Evolutionary conservation across 805 yeast species (phyloP), one percentile per base, ranked within the genome.

Genomic region (Priceomyces haplophilus): DNA sequence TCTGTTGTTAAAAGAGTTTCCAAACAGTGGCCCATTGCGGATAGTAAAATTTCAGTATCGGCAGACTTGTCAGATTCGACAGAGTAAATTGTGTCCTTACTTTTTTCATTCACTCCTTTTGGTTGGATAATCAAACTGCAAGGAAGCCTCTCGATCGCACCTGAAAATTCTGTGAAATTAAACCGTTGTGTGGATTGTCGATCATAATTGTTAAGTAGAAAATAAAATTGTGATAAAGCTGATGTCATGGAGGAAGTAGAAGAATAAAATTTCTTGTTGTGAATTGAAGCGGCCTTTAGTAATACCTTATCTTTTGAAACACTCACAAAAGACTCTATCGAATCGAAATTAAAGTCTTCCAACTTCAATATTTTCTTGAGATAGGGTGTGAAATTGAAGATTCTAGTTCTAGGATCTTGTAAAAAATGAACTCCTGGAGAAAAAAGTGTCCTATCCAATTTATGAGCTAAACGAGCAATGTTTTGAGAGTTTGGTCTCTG

Each of bases 161-260:
- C 40, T 58, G 60, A 11, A 75, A 68, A 56, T 69, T 75, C n/a
- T 72, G 78, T 59, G 34, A 62, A 63, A 17, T 54, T 50, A 40
- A 67, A 66, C 27, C 73, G 51, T 10, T 50, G 41, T 11, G 46
- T 47, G 1, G 52, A 41, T 7, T 37, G 35, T 2, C 50, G 46
- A 17, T 50, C 40, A 47, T 66, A 69, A 43, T 67, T 71, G 52
- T 83, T 80, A 31, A 93, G 56, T 7, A 87, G 64, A 45, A 72
- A 73, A 62, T 93, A 97, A 45, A 91, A 67, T 38, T 89, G 95
- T 3, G 82, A 71, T 35, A 91, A 70, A 0, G 82, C 64, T 1
- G 82, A 73, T 0, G 98, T 90, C 86, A 91, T 76, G 1, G 96
- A 85, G 15, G 95, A 85, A 0, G 98, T 89, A 1, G 97, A 88